These are phyloP conservation scores for Coemansia sp. DNA, from an alignment of 192 early-diverging fungal species.

Conservation along the genomic window DNA sequence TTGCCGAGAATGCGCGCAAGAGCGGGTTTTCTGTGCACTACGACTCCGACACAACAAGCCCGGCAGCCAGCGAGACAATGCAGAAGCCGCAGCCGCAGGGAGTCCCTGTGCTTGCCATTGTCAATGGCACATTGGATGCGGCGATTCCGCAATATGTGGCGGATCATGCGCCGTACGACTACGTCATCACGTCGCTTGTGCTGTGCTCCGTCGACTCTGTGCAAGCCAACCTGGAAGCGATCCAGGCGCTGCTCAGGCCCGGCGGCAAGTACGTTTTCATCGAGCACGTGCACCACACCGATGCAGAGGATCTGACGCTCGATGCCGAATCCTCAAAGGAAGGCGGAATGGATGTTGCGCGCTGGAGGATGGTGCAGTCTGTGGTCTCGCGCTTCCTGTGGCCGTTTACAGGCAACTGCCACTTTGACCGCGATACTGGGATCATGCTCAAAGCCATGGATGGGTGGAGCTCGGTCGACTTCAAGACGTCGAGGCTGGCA, in stretches of 20 bases:
- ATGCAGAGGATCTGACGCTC: slow-evolving; percentile 14
- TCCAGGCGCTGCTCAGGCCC: slow-evolving; percentile 31
- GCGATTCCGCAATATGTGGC: slow-evolving; percentile 23
- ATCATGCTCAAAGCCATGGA: slow-evolving; percentile 13
- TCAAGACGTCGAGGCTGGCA: slow-evolving; percentile 3
- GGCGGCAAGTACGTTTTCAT: slow-evolving; percentile 42
- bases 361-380: slow-evolving; percentile 26
- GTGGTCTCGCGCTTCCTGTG: slow-evolving; percentile 15
- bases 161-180: slow-evolving; percentile 37
- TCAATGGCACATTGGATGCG: slow-evolving; percentile 44
- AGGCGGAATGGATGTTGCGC: slow-evolving; percentile 1
- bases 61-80: not conserved
- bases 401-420: slow-evolving; percentile 31
- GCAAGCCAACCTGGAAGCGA: slow-evolving; percentile 25
- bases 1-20: slow-evolving; percentile 18
- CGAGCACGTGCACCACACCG: slow-evolving; percentile 36
- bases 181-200: slow-evolving; percentile 32
- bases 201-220: slow-evolving; percentile 36
- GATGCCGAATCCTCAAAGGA: not conserved
- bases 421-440: slow-evolving; percentile 30
- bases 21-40: slow-evolving; percentile 30
- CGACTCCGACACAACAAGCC: slow-evolving; percentile 28
- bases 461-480: slow-evolving; percentile 28
- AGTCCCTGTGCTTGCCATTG: slow-evolving; percentile 27
- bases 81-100: not conserved